A percentile compares a stretch with the other conserved stretches of the same genome.
Evolutionary conservation across 352 stramenopile genomes (phyloP).

Genomic region (Globisporangium mamillatum): DNA sequence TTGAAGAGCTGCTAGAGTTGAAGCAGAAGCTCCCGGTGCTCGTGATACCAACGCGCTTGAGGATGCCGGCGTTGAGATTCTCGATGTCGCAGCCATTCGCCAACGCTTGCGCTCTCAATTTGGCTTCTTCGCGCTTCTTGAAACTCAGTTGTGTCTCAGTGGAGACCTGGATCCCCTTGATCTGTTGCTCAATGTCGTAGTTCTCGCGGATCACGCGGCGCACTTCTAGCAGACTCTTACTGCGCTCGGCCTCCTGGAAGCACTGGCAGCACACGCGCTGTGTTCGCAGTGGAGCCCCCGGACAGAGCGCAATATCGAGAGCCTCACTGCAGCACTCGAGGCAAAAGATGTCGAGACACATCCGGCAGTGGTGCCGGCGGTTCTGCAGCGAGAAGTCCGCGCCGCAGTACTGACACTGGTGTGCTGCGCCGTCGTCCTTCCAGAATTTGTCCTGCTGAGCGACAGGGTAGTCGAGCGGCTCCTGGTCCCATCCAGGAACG

Average conservation of each 20-base stretch:
- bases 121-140: conserved; percentile 41
- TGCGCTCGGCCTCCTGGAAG: conserved; percentile 46
- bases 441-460: conserved; percentile 55
- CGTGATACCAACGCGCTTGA: conserved; percentile 33
- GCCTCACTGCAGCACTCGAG: conserved; percentile 39
- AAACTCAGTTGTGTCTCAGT: conserved; percentile 32
- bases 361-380: conserved; percentile 67
- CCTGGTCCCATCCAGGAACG: conserved; percentile 60
- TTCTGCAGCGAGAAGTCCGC: conserved; percentile 36
- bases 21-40: background rate
- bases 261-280: conserved; percentile 62
- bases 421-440: conserved; percentile 44
- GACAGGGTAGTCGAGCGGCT: conserved; percentile 45
- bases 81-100: conserved; percentile 45
- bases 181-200: conserved; percentile 52
- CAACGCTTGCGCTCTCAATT: conserved; percentile 39
- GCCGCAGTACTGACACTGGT: conserved; percentile 48
- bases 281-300: conserved; percentile 46
- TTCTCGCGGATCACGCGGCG: conserved; percentile 56
- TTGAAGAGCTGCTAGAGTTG: background rate
- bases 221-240: conserved; percentile 46
- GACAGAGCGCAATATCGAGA: conserved; percentile 59
- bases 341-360: conserved; percentile 77
- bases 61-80: conserved; percentile 46
- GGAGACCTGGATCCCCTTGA: conserved; percentile 36